phyloP scores from a whole-genome alignment of 2,329 filamentous ascomycete species.

The Scytalidium sp. region DNA sequence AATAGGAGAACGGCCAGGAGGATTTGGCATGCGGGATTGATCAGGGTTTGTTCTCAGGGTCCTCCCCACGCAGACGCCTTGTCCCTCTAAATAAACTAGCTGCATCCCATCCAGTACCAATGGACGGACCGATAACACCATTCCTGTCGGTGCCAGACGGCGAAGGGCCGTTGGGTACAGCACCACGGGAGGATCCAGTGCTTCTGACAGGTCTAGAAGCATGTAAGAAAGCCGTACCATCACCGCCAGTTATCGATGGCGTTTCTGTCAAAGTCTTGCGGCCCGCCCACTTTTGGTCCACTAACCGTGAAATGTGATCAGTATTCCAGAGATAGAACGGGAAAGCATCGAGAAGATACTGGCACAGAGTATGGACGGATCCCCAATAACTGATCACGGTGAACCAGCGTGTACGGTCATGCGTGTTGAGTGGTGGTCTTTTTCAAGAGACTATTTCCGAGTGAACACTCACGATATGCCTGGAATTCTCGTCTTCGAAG shows the following conservation, averaged over 20 bases:
- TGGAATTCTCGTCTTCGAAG: background rate
- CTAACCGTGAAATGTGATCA: background rate
- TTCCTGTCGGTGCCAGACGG: background rate
- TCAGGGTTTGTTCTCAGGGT: too few relatives aligned
- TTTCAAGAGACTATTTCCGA: background rate
- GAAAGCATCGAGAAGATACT: background rate
- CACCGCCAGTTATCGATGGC: background rate
- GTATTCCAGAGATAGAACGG: background rate
- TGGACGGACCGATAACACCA: background rate
- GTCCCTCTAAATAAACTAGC: too few relatives aligned
- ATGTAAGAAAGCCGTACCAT: background rate
- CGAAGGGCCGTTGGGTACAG: background rate
- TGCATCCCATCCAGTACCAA: background rate
- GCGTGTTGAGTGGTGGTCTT: background rate
- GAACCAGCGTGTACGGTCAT: too few relatives aligned
- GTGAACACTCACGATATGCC: background rate
- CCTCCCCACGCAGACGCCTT: too few relatives aligned
- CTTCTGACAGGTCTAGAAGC: background rate
- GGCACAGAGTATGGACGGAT: too few relatives aligned
- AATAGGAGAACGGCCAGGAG: too few relatives aligned
- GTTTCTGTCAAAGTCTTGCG: background rate
- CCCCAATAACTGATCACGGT: too few relatives aligned
- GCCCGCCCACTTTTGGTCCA: background rate
- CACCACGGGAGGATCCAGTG: background rate
- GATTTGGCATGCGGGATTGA: too few relatives aligned